A percentile compares a stretch with the other conserved stretches of the same genome.
These are phyloP conservation scores for Mycena olivaceomarginata DNA, from an alignment of 768 basidiomycete genomes.

Conservation along the genomic window DNA sequence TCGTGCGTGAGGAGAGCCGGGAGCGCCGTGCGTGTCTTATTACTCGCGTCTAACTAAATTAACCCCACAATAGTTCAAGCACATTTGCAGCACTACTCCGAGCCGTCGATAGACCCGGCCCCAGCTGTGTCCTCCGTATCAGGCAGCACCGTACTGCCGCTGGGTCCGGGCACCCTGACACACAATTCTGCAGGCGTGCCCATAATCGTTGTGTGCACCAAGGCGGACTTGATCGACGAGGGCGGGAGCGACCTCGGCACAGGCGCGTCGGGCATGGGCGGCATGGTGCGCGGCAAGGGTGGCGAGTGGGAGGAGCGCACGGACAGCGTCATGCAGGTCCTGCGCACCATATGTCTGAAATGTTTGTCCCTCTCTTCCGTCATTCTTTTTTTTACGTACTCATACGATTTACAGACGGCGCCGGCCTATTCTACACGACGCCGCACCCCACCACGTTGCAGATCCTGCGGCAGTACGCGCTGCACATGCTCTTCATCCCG, in stretches of 20 bases:
- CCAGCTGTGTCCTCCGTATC: constrained; percentile 78
- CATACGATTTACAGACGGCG: constrained; percentile 83
- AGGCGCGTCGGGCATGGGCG: constrained; percentile 89
- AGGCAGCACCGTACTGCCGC: constrained; percentile 80
- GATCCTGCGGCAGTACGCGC: constrained; percentile 86
- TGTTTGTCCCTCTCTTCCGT: constrained; percentile 74
- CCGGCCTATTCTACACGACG: constrained; percentile 93
- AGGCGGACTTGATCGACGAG: constrained; percentile 95
- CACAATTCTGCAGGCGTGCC: constrained; percentile 92
- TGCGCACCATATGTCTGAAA: constrained; percentile 93
- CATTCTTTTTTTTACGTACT: background rate
- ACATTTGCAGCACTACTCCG: constrained; percentile 92
- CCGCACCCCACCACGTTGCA: constrained; percentile 85
- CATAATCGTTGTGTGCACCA: constrained; percentile 93
- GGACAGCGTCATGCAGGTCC: constrained; percentile 96
- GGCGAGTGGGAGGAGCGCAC: constrained; percentile 97
- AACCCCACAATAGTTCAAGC: constrained; percentile 79
- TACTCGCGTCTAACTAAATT: constrained; percentile 17
- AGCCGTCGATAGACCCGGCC: constrained; percentile 82
- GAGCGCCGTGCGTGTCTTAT: constrained; percentile 81
- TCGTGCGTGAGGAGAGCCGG: constrained; percentile 85
- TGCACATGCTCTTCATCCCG: constrained; percentile 88
- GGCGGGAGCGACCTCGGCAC: constrained; percentile 78
- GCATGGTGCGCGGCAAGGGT: constrained; percentile 94
- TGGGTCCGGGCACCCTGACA: constrained; percentile 90